Base-by-base conservation (phyloP, 2,329 filamentous ascomycete species). In the Paecilomyces fulvus region DNA sequence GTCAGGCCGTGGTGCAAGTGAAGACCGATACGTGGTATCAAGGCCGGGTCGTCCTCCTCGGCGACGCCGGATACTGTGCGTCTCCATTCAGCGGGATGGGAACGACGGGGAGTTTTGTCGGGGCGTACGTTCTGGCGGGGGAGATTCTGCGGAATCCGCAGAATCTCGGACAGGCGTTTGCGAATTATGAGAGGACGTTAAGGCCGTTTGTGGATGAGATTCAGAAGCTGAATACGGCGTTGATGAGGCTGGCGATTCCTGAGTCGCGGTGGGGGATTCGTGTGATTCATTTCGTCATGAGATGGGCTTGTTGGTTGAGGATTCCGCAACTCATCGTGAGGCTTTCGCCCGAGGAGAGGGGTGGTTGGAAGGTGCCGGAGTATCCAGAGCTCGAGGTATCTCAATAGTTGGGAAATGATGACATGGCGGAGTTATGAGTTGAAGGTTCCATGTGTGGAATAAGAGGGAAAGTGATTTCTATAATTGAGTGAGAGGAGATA, bases 91-190 rank as follows among this genome's bases (percentile, higher is more conserved):
- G 64, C 0, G 75, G 71, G 8, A 59, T 66, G 43, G 74, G 73
- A 0, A 75, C 73, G 1, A 72, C 63, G 2, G 61, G 62, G 1
- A 67, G 67, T 12, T 58, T 76, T 1, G 61, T 69, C 3, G 73
- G 72, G 0, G 79, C 80, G 0, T 85, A 85, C 62, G 67, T 83
- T 2, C 70, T 86, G 3, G 82, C 82, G 0, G 83, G 83, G 1
- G 82, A 75, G 55, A 62, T 76, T 12, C 54, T 55, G 12, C 64
- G 59, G 14, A 59, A 69, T 60, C n/a, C 33, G 14, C 8, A 17
- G 5, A 17, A 43, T 43, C 17, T 43, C 3, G 14, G 11, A 37
- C 33, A 14, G 33, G 33, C 33, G 33, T 12, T 37, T 37, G 33
- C 12, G 33, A 37, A 37, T 37, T 37, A 37, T n/a, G 33, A 37